phyloP scores from a whole-genome alignment of 345 rosid genomes.

The Rhodamnia argentea region DNA sequence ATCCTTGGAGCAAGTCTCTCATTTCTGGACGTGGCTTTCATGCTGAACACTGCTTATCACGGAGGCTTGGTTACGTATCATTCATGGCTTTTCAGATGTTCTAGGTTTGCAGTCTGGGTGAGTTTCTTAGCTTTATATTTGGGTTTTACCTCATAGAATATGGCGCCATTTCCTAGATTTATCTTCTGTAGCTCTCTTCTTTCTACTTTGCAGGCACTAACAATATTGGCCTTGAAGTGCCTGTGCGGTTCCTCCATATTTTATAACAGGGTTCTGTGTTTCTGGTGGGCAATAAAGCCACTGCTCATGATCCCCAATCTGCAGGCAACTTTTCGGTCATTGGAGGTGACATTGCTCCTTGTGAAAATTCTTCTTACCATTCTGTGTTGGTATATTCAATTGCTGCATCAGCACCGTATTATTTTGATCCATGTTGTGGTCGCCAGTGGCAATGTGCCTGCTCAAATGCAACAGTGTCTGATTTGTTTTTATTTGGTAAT shows the following conservation, averaged over 20 bases:
- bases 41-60: constrained; percentile 23
- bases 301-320: constrained; percentile 35
- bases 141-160: not conserved
- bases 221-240: constrained; percentile 29
- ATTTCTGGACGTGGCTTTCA: constrained; percentile 38
- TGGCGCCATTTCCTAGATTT: not conserved
- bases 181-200: not conserved
- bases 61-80: constrained; percentile 30
- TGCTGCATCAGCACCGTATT: not conserved
- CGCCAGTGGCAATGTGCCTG: not conserved
- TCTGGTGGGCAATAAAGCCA: constrained; percentile 71
- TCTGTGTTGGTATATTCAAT: not conserved
- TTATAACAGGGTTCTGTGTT: constrained; percentile 30
- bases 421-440: not conserved
- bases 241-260: constrained; percentile 24
- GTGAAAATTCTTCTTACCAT: not conserved
- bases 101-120: constrained; percentile 60
- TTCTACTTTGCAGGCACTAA: constrained; percentile 23
- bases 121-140: constrained; percentile 11
- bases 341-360: constrained; percentile 18
- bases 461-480: not conserved
- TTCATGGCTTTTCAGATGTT: constrained; percentile 42
- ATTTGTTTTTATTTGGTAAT: not conserved
- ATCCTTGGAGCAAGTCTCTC: constrained; percentile 53
- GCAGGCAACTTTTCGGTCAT: constrained; percentile 20